A percentile compares a stretch with the other conserved stretches of the same genome.
Conservation (phyloP, 2,329 filamentous ascomycete species). For the Xylaria sp. region DNA sequence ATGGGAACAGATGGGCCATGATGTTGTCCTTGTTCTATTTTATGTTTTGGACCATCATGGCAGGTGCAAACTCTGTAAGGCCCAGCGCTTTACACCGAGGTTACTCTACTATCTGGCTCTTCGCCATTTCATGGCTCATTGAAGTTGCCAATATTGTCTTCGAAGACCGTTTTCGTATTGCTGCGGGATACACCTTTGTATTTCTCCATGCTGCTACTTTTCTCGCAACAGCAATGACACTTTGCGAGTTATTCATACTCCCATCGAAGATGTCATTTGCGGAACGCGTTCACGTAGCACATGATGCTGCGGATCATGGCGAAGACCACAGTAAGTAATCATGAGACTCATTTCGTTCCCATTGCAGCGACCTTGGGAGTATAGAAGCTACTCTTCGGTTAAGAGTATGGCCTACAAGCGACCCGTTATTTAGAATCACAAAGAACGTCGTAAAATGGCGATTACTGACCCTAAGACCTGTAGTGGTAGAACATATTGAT, state of each 20-base stretch:
- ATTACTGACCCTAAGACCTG: neutral
- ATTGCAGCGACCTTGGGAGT: neutral
- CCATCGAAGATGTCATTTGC: slow-evolving; percentile 78
- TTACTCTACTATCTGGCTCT: slow-evolving; percentile 88
- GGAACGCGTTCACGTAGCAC: slow-evolving; percentile 63
- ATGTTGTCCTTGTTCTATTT: slow-evolving; percentile 84
- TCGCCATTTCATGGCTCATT: slow-evolving; percentile 76
- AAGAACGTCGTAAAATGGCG: neutral
- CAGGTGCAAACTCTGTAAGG: slow-evolving; percentile 78
- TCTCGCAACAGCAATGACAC: slow-evolving; percentile 77
- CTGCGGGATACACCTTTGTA: slow-evolving; percentile 82
- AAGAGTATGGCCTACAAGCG: neutral
- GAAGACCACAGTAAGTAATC: slow-evolving; percentile 27
- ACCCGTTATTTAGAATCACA: neutral
- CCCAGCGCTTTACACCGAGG: slow-evolving; percentile 87
- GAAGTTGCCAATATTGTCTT: slow-evolving; percentile 79
- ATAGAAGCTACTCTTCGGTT: neutral
- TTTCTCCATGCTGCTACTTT: slow-evolving; percentile 83
- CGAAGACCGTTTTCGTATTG: slow-evolving; percentile 81
- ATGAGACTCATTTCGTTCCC: neutral
- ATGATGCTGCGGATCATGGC: slow-evolving; percentile 53
- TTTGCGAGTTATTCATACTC: slow-evolving; percentile 83
- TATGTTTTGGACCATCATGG: slow-evolving; percentile 78
- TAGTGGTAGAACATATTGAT: slow-evolving; percentile 49
- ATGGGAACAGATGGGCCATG: slow-evolving; percentile 73